Conservation (phyloP, 2,329 filamentous ascomycete genomes). For the Rugonectria rugulosa region DNA sequence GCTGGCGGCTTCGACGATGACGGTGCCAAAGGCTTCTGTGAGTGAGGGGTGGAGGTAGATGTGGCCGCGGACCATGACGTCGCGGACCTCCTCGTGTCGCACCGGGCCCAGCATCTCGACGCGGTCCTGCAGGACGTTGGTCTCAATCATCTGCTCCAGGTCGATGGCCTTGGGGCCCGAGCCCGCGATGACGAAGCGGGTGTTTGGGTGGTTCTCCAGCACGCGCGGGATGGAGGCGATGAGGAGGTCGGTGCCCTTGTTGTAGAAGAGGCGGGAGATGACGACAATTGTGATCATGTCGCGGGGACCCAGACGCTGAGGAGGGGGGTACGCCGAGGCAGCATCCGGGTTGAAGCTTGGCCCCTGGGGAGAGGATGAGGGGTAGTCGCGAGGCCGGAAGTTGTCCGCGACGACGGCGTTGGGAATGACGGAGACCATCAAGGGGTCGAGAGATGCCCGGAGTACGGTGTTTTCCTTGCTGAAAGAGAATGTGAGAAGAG, state of each 20-base stretch:
- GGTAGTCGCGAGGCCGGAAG: slow-evolving; percentile 72
- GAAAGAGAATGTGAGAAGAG: slow-evolving; percentile 26
- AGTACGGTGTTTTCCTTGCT: slow-evolving; percentile 99
- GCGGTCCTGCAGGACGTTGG: slow-evolving; percentile 90
- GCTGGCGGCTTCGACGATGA: slow-evolving; percentile 95
- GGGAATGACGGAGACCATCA: slow-evolving; percentile 98
- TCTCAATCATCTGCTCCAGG: slow-evolving; percentile 96
- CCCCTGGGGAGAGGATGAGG: slow-evolving; percentile 43
- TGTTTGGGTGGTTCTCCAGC: slow-evolving; percentile 86
- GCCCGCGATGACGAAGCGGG: slow-evolving; percentile 95
- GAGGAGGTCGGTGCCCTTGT: slow-evolving; percentile 97
- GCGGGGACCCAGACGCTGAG: slow-evolving; percentile 76
- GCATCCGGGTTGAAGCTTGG: slow-evolving; percentile 49
- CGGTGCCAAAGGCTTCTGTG: slow-evolving; percentile 96
- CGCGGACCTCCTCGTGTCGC: slow-evolving; percentile 93
- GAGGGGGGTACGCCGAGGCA: slow-evolving; percentile 50
- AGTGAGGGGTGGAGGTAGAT: slow-evolving; percentile 96
- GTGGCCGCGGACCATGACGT: slow-evolving; percentile 96
- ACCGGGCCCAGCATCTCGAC: slow-evolving; percentile 92
- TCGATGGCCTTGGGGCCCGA: slow-evolving; percentile 97
- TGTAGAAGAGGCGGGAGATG: slow-evolving; percentile 96
- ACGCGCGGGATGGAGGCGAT: slow-evolving; percentile 95
- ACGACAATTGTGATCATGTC: slow-evolving; percentile 96
- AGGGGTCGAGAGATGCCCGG: slow-evolving; percentile 88
- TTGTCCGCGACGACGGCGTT: slow-evolving; percentile 98